Base-by-base conservation (phyloP, 371 early-diverging fungal genomes). In the Apophysomyces sp. region DNA sequence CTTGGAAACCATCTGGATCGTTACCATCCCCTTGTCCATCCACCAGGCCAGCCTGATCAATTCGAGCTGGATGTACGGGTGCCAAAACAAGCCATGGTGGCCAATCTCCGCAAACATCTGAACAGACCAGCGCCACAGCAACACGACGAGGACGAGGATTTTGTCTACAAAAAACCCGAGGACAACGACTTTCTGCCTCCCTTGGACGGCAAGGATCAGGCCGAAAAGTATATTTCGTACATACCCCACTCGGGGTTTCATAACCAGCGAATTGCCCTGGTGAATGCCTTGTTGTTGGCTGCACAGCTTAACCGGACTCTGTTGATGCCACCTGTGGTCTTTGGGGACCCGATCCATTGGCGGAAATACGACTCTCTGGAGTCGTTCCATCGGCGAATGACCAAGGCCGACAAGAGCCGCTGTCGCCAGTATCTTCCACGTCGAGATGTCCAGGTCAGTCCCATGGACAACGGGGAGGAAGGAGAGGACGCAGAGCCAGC, bases 201-300 rank as follows among this genome's bases (percentile, higher is more conserved):
- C 1, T 61, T 58, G 6, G 64, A 64, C 36, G 67, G 64, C 31
- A 62, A 27, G 7, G 62, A 59, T 34, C 44, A 16, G 1, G 21
- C 54, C 39, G 72, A 76, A 55, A 73, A 72, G 28, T 87, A 72
- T 41, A 53, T 87, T 1, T 69, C 78, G n/a, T 87, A 77, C 65
- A 52, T 82, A 30, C 86, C 86, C 12, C 87, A 87, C 55, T 84
- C 83, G 24, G 87, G 87, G 3, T 79, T 85, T 58, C 83, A 85
- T 37, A 87, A 87, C 58, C 87, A 87, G 52, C 71, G 83, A 16
- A 81, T 83, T 16, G 71, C 82, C 24, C 68, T 85, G 31, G 76
- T 80, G 52, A 87, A 85, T 58, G 83, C 86, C 1, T 63, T 87
- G 27, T 57, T 78, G 21, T 60, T 87, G 21, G 80, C 87, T 1